phyloP scores from a whole-genome alignment of 768 basidiomycete species.

The Mycena galopus region DNA sequence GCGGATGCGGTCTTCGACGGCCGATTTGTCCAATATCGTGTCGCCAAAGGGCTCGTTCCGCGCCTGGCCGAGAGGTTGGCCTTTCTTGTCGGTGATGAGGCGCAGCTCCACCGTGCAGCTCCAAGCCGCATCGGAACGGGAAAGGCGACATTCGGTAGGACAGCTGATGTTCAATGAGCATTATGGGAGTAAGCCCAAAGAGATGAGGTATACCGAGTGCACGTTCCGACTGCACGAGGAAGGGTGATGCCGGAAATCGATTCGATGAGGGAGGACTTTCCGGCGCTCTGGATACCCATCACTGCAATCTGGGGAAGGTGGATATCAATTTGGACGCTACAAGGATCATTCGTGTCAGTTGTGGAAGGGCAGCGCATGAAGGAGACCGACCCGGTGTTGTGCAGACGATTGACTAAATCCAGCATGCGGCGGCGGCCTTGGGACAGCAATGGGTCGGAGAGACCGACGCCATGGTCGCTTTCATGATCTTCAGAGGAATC shows the following conservation, averaged over 20 bases:
- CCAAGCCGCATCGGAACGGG: neutral
- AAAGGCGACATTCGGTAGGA: neutral
- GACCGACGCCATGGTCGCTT: constrained; percentile 56
- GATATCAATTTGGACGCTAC: constrained; percentile 68
- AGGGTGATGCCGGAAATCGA: neutral
- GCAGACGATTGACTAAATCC: constrained; percentile 71
- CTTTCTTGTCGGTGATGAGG: constrained; percentile 46
- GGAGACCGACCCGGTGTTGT: constrained; percentile 67
- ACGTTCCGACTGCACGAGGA: neutral
- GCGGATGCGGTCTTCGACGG: constrained; percentile 76
- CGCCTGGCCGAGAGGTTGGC: constrained; percentile 55
- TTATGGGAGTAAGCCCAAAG: neutral
- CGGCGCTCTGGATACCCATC: neutral
- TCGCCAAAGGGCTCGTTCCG: constrained; percentile 59
- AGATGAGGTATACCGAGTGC: neutral
- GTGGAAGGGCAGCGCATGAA: neutral
- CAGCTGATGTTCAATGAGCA: neutral
- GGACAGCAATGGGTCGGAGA: constrained; percentile 61
- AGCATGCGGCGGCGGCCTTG: constrained; percentile 63
- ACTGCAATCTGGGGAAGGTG: neutral
- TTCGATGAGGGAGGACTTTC: neutral
- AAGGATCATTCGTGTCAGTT: neutral
- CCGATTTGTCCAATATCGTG: constrained; percentile 60
- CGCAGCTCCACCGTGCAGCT: constrained; percentile 40
- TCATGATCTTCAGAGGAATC: neutral